Base-by-base conservation (phyloP, 257 asterid species). In the Mentha longifolia region DNA sequence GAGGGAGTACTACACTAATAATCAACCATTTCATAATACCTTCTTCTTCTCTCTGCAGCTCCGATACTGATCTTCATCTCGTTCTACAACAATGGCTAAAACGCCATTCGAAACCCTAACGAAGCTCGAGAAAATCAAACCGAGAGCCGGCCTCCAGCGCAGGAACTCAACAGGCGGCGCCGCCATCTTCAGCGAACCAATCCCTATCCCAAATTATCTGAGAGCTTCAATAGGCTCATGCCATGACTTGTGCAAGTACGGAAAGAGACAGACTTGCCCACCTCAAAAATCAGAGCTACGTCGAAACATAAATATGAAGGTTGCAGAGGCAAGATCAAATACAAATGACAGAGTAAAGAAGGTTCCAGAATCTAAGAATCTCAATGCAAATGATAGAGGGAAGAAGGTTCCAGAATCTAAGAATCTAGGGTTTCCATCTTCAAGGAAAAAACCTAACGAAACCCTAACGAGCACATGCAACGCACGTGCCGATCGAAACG, bases 221-320 rank as follows among this genome's bases (percentile, higher is more conserved):
- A 66, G 76, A 83, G 90, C 95, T 61, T 90, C 95, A 15, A 88
- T 86, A 30, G 96, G 95, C 62, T 87, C 98, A 65, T 88, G 98
- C 82, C 98, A 92, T 46, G 98, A 92, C 75, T 72, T 85, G 54
- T 90, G 98, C 79, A 92, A 92, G 74, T 85, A 77, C 65, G 98
- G 98, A 35, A 35, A 0, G 3, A 5, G 52, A 72, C 64, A 84
- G 68, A 52, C 83, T 14, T 35, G 63, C 51, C 82, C 80, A 47
- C 74, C 73, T 66, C 68, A 77, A 51, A 74, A 80, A 56, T 55
- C 83, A 3, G 58, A 31, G 41, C 57, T 17, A 10, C 12, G 30
- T 0, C 31, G 58, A 30, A 51, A 58, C 30, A 63, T 2, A 28
- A 51, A 41, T 0, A 10, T 20, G 13, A 5, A 15, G 45, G 68